A percentile compares a stretch with the other conserved stretches of the same genome.
These are phyloP conservation scores for Quambalaria eucalypti DNA, from an alignment of 1,284 basidiomycete species.

Conservation along the genomic window DNA sequence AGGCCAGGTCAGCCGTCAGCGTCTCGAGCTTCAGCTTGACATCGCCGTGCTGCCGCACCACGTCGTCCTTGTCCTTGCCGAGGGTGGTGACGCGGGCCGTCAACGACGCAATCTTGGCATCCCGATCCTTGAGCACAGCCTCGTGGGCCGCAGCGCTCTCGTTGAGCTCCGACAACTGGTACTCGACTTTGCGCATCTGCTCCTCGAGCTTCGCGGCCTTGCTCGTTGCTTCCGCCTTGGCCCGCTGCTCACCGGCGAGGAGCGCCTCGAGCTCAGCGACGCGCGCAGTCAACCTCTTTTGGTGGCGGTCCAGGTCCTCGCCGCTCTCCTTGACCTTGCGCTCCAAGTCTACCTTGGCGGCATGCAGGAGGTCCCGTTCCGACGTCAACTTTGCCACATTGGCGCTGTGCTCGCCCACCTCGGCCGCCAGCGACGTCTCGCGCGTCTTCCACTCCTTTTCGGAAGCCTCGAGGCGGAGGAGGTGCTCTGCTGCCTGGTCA, in stretches of 20 bases:
- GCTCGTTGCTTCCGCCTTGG: constrained; percentile 38
- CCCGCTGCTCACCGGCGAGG: constrained; percentile 60
- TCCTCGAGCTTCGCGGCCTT: constrained; percentile 26
- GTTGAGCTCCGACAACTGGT: constrained; percentile 68
- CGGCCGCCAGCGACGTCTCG: constrained; percentile 50
- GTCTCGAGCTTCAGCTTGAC: constrained; percentile 64
- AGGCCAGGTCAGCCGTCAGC: constrained; percentile 59
- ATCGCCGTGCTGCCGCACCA: constrained; percentile 53
- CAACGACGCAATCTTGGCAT: constrained; percentile 62
- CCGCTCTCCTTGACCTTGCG: constrained; percentile 65
- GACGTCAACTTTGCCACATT: constrained; percentile 20
- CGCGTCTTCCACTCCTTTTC: constrained; percentile 60
- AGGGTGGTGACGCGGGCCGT: constrained; percentile 48
- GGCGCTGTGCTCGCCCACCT: constrained; percentile 23
- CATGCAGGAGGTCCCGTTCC: constrained; percentile 17
- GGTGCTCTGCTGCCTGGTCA: constrained; percentile 71
- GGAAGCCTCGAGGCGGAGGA: constrained; percentile 68
- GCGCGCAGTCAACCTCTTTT: constrained; percentile 64
- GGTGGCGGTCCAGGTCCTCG: constrained; percentile 66
- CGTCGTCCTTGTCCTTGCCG: constrained; percentile 3
- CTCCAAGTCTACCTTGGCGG: constrained; percentile 62
- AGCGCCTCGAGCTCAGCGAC: constrained; percentile 66
- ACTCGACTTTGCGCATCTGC: constrained; percentile 54
- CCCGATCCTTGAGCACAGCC: constrained; percentile 66
- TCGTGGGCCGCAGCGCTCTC: constrained; percentile 71